phyloP scores from a whole-genome alignment of 2,329 filamentous ascomycete species.

The Fusarium chuoi region DNA sequence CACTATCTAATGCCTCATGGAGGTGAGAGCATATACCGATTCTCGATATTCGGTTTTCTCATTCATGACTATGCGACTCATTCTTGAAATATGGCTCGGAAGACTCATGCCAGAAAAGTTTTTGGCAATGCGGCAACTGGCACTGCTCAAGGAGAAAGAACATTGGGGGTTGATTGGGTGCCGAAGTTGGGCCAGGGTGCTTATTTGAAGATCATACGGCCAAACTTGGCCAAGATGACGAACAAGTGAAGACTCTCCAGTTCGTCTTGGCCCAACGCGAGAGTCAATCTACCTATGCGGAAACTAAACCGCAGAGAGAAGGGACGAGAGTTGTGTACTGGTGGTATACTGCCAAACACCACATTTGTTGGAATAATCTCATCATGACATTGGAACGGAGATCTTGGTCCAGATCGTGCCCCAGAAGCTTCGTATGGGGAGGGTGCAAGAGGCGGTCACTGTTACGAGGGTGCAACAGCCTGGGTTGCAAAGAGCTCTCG shows the following conservation, averaged over 20 bases:
- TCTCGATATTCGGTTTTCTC: not conserved
- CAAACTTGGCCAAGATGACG: not conserved
- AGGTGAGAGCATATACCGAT: slow-evolving; percentile 25
- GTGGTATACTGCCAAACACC: not conserved
- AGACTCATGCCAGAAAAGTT: not conserved
- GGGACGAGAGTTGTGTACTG: not conserved
- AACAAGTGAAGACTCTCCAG: not conserved
- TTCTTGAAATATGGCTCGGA: not conserved
- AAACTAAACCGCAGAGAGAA: not conserved
- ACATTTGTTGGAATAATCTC: slow-evolving; percentile 4
- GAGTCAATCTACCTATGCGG: not conserved
- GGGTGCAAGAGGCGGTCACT: not conserved
- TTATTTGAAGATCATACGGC: slow-evolving; percentile 8
- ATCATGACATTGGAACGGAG: not conserved
- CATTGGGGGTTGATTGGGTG: not conserved
- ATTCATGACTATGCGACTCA: not conserved
- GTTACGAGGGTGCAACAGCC: not conserved
- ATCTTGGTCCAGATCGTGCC: not conserved
- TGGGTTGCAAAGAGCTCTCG: not conserved
- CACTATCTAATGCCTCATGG: slow-evolving; percentile 11
- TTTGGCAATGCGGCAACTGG: slow-evolving; percentile 5
- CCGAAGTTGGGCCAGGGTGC: slow-evolving; percentile 23
- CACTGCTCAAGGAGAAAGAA: slow-evolving; percentile 1
- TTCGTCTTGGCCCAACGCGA: not conserved
- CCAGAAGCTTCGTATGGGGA: slow-evolving; percentile 1